Evolutionary conservation across 1,284 basidiomycete species (phyloP), one percentile per base, ranked within the genome.

Genomic region (Malassezia japonica): DNA sequence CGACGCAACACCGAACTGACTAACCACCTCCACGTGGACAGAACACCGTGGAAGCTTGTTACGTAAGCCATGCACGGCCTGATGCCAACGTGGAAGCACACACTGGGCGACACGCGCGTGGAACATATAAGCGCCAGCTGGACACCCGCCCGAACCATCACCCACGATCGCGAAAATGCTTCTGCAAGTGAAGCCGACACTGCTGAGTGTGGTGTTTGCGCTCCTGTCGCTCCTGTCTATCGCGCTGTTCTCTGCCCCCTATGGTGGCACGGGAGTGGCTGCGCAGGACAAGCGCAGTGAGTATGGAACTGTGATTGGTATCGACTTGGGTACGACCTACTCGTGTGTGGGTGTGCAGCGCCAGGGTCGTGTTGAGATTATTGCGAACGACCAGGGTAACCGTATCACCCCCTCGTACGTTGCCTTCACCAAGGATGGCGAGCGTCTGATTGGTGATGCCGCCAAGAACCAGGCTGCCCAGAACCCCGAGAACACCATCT

Each of bases 281-380:
- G 66, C 63, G 28, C 51, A 64, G 33, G 63, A 70, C 56, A 68
- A 66, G 61, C 60, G 64, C 40, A 60, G 55, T 48, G 64, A 73
- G 44, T 90, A 87, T 75, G 90, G 90, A 56, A 85, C 85, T 38
- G 90, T 95, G 41, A 94, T 94, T 75, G 90, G 78, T 76, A 79
- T 80, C 67, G 78, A 87, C 85, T 66, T 62, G 82, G 79, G 32
- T 72, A 80, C 79, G n/a, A 80, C 79, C 15, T 72, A 67, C 60
- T 67, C 67, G 21, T 65, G 61, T 57, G 62, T 57, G 38, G 87
- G 89, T 79, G 87, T 95, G 50, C 87, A 90, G 76, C 84, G 85
- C 54, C 84, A 84, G 56, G 70, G 70, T 39, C 68, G 70, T 33
- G 70, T 72, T 28, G 70, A 72, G 47, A 72, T 72, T 49, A 72